A percentile compares a stretch with the other conserved stretches of the same genome.
Conservation (phyloP, 352 stramenopile genomes). For the Thalassiosira oceanica region DNA sequence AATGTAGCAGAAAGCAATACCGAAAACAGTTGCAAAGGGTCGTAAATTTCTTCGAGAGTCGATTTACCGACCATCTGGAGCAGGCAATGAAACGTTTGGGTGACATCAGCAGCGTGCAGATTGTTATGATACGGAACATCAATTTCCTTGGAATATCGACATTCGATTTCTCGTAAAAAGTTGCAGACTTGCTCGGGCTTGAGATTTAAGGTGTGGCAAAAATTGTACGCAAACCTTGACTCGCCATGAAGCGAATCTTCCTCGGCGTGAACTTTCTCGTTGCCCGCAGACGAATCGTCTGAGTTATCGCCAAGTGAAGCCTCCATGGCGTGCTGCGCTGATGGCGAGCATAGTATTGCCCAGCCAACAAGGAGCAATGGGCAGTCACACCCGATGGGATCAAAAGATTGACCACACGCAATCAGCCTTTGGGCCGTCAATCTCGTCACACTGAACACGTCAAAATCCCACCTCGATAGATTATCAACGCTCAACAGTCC, state of each 20-base stretch:
- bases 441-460: constrained; percentile 15
- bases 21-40: constrained; percentile 67
- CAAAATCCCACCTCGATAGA: constrained; percentile 24
- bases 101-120: constrained; percentile 60
- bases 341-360: constrained; percentile 52
- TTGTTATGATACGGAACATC: constrained; percentile 62
- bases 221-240: constrained; percentile 20
- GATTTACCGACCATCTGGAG: constrained; percentile 18
- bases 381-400: background rate
- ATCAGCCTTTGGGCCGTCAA: background rate
- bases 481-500: constrained; percentile 17
- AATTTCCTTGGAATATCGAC: constrained; percentile 28
- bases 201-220: constrained; percentile 42
- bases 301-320: constrained; percentile 7
- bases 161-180: constrained; percentile 52
- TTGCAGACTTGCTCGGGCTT: constrained; percentile 28
- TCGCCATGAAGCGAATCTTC: background rate
- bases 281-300: too few relatives aligned
- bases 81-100: constrained; percentile 49
- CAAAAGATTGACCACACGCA: background rate
- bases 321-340: constrained; percentile 49
- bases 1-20: constrained; percentile 87
- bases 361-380: constrained; percentile 54
- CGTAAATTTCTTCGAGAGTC: background rate
- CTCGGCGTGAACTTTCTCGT: too few relatives aligned